Evolutionary conservation across 176 grass and related monocot species (phyloP).

Genomic region (Juncus effusus): DNA sequence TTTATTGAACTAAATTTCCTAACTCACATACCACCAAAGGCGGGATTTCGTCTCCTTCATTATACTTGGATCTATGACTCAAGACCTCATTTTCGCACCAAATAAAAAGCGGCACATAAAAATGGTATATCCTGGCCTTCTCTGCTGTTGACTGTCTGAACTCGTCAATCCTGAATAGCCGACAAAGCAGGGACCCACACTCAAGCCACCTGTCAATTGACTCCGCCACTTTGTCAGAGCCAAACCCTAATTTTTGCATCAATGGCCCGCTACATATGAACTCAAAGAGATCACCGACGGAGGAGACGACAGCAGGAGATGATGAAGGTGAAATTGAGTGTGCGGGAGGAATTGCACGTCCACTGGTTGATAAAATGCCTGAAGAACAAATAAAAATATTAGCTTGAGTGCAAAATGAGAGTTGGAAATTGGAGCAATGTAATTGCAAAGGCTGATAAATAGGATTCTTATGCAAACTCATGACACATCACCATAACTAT

Average conservation of each 20-base stretch:
- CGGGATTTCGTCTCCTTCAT: conserved; percentile 70
- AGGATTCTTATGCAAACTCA: not conserved
- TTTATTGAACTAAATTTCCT: too few species aligned
- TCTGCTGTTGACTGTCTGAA: conserved; percentile 53
- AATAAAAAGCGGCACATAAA: conserved; percentile 83
- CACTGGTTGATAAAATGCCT: conserved; percentile 2
- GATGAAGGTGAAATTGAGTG: conserved; percentile 32
- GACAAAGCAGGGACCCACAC: conserved; percentile 49
- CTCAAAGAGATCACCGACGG: conserved; percentile 63
- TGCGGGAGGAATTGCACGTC: conserved; percentile 24
- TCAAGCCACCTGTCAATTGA: conserved; percentile 75
- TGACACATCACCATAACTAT: not conserved
- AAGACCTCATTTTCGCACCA: conserved; percentile 85
- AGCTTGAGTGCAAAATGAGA: not conserved
- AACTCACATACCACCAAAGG: conserved; percentile 65
- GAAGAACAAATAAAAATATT: not conserved
- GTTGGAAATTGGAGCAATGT: not conserved
- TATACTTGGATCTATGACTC: conserved; percentile 58
- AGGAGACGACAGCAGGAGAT: conserved; percentile 57
- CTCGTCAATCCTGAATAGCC: conserved; percentile 67
- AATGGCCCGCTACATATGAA: conserved; percentile 84
- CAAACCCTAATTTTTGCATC: conserved; percentile 70
- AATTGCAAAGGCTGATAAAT: not conserved
- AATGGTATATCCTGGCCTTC: conserved; percentile 86
- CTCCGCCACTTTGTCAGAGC: conserved; percentile 47